Conservation (phyloP, 2,329 filamentous ascomycete species). For the Fusarium sp. region DNA sequence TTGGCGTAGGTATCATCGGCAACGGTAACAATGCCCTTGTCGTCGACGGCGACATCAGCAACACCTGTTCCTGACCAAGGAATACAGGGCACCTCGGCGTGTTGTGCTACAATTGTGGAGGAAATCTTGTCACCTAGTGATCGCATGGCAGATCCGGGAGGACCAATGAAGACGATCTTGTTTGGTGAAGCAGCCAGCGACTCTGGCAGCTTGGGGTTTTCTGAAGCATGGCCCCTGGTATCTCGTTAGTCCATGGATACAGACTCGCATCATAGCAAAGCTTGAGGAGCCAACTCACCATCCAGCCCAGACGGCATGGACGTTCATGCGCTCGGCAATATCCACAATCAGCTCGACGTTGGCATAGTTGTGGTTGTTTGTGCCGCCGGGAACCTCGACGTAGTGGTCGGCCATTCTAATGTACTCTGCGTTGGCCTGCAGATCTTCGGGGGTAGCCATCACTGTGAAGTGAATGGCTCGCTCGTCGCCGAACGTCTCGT, state of each 20-base stretch:
- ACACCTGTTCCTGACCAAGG: slow-evolving; percentile 99
- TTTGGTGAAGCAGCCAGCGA: slow-evolving; percentile 95
- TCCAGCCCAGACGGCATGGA: slow-evolving; percentile 98
- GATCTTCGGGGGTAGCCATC: slow-evolving; percentile 98
- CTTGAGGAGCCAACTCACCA: slow-evolving; percentile 72
- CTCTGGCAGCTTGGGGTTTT: slow-evolving; percentile 98
- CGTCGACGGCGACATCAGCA: slow-evolving; percentile 81
- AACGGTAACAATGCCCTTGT: slow-evolving; percentile 91
- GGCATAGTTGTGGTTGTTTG: slow-evolving; percentile 99
- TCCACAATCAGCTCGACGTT: slow-evolving; percentile 99
- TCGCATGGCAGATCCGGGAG: slow-evolving; percentile 97
- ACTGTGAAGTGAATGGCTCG: slow-evolving; percentile 98
- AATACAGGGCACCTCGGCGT: slow-evolving; percentile 95
- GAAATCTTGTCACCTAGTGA: slow-evolving; percentile 99
- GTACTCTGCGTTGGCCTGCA: slow-evolving; percentile 98
- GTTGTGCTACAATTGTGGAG: slow-evolving; percentile 98
- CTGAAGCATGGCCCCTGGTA: slow-evolving; percentile 93
- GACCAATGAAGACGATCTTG: slow-evolving; percentile 99
- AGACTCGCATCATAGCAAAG: slow-evolving; percentile 8
- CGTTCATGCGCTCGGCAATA: slow-evolving; percentile 97
- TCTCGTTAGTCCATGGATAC: slow-evolving; percentile 23
- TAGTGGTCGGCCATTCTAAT: slow-evolving; percentile 99
- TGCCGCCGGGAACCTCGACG: slow-evolving; percentile 97
- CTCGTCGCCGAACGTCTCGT: slow-evolving; percentile 99
- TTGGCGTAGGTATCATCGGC: slow-evolving; percentile 86